phyloP scores from a whole-genome alignment of 257 asterid species.

The Solanum dulcamara region DNA sequence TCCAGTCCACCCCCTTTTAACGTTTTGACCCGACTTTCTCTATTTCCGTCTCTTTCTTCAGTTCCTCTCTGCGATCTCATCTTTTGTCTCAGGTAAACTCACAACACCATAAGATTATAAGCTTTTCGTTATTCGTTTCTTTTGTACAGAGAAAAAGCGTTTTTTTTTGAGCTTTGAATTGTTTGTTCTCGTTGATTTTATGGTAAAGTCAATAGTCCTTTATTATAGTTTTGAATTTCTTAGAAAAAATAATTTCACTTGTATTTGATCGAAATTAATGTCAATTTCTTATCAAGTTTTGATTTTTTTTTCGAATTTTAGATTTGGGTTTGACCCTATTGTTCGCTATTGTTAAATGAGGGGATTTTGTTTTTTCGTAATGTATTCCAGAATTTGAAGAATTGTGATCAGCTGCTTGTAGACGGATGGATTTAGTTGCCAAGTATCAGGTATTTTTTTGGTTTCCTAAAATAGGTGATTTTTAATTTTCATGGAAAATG shows the following conservation, averaged over 20 bases:
- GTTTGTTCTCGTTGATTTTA: neutral
- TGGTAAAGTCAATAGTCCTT: neutral
- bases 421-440: constrained; percentile 68
- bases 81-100: neutral
- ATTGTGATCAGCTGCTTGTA: constrained; percentile 8
- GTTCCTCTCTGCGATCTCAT: constrained; percentile 1
- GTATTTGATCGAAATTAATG: neutral
- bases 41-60: neutral
- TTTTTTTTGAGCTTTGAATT: neutral
- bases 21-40: constrained; percentile 19
- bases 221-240: neutral
- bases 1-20: neutral
- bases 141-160: neutral
- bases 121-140: neutral
- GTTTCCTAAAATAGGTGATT: neutral
- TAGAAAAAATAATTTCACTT: neutral
- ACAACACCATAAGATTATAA: neutral
- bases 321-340: neutral
- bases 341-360: neutral
- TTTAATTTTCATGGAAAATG: neutral
- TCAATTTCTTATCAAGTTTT: neutral
- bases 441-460: constrained; percentile 71
- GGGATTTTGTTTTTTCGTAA: neutral
- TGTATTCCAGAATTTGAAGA: constrained; percentile 33
- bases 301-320: neutral